Evolutionary conservation across 768 basidiomycete genomes (phyloP).

Genomic region (Kwoniella europaea): DNA sequence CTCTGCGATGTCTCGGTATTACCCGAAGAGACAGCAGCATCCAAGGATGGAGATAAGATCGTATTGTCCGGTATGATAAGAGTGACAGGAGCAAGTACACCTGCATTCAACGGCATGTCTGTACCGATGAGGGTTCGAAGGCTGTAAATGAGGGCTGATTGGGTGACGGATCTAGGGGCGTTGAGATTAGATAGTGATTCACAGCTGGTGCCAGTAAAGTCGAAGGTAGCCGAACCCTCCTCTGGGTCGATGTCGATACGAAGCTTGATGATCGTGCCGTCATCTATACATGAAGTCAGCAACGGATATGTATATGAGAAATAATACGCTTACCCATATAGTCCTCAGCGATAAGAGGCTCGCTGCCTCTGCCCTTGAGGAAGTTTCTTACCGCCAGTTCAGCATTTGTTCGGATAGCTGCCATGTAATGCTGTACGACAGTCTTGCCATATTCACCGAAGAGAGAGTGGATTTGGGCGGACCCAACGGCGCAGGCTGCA

Average conservation of each 20-base stretch:
- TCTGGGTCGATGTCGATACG: constrained; percentile 75
- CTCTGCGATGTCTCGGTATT: constrained; percentile 90
- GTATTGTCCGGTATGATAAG: constrained; percentile 81
- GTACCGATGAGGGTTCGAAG: constrained; percentile 37
- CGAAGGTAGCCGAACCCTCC: constrained; percentile 78
- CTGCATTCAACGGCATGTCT: constrained; percentile 51
- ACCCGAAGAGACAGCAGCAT: constrained; percentile 85
- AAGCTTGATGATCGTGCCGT: constrained; percentile 60
- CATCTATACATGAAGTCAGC: constrained; percentile 71
- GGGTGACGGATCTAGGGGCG: constrained; percentile 42
- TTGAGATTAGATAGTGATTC: constrained; percentile 46
- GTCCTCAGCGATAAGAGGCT: constrained; percentile 63
- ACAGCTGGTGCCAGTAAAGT: constrained; percentile 65
- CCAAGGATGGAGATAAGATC: constrained; percentile 76
- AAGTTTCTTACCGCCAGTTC: constrained; percentile 84
- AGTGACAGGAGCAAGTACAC: constrained; percentile 52
- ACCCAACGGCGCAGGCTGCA: constrained; percentile 75
- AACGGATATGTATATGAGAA: constrained; percentile 62
- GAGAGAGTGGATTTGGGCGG: constrained; percentile 80
- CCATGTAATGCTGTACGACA: constrained; percentile 91
- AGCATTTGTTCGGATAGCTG: constrained; percentile 77
- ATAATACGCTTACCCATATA: constrained; percentile 66
- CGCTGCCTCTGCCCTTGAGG: constrained; percentile 69
- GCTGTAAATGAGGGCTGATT: constrained; percentile 54
- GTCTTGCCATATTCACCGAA: constrained; percentile 82